Evolutionary conservation across 352 stramenopile genomes (phyloP).

Genomic region (Elongisporangium anandrum): DNA sequence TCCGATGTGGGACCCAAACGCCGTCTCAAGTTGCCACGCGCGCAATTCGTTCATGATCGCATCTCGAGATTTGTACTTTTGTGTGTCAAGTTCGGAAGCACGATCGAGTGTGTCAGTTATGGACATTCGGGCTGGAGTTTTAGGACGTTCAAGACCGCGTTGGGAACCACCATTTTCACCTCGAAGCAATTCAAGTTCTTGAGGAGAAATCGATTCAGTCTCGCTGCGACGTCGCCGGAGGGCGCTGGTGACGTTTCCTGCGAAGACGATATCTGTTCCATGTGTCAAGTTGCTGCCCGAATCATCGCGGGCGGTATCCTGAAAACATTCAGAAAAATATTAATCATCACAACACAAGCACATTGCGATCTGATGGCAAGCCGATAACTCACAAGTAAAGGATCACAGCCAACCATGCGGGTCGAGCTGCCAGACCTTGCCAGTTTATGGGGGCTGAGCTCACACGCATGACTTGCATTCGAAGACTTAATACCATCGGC

Average conservation of each 20-base stretch:
- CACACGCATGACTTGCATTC: slow-evolving; percentile 4
- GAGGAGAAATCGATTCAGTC: slow-evolving; percentile 28
- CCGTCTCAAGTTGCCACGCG: slow-evolving; percentile 59
- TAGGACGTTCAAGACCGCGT: slow-evolving; percentile 29
- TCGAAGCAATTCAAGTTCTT: neutral
- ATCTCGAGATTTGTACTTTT: slow-evolving; percentile 58
- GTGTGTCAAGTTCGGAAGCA: slow-evolving; percentile 51
- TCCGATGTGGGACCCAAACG: slow-evolving; percentile 29
- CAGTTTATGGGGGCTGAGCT: slow-evolving; percentile 17
- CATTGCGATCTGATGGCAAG: neutral
- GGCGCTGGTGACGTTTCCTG: slow-evolving; percentile 83
- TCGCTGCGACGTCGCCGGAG: slow-evolving; percentile 68
- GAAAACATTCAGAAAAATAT: neutral
- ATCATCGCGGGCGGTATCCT: slow-evolving; percentile 27
- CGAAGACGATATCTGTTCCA: slow-evolving; percentile 84
- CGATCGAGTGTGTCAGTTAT: slow-evolving; percentile 79
- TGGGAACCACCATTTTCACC: neutral
- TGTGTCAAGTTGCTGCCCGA: slow-evolving; percentile 83
- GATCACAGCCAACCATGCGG: slow-evolving; percentile 9
- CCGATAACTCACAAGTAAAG: slow-evolving; percentile 6
- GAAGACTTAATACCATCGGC: slow-evolving; percentile 14
- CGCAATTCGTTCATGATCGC: slow-evolving; percentile 63
- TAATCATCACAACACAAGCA: neutral
- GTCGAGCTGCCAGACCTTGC: slow-evolving; percentile 22
- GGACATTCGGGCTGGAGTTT: slow-evolving; percentile 58